Conservation (phyloP, 108 stramenopile species). For the Skeletonema menzelii region DNA sequence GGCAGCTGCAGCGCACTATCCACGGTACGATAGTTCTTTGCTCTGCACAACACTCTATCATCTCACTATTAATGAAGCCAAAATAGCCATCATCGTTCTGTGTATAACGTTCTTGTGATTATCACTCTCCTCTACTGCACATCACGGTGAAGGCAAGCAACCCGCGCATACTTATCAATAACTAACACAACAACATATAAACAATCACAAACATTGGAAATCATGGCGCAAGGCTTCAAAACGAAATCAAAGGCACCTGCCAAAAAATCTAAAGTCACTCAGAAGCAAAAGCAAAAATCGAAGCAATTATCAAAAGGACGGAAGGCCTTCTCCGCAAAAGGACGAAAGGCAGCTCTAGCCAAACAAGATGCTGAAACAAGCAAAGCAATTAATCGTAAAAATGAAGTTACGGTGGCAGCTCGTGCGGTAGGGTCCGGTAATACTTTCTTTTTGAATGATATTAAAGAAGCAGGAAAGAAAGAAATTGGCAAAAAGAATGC, state of each 20-base stretch:
- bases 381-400: conserved; percentile 80
- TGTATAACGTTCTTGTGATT: too few relatives aligned
- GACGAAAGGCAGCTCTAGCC: conserved; percentile 45
- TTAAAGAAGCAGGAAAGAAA: conserved; percentile 65
- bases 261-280: conserved; percentile 29
- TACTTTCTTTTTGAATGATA: conserved; percentile 72
- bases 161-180: too few relatives aligned
- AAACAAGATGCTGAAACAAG: conserved; percentile 55
- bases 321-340: conserved; percentile 57
- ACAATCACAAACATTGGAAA: neutral
- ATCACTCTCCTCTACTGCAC: too few relatives aligned
- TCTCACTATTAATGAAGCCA: too few relatives aligned
- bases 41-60: too few relatives aligned
- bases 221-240: conserved; percentile 49
- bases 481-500: conserved; percentile 49
- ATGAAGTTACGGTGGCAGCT: conserved; percentile 75
- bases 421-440: conserved; percentile 65
- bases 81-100: too few relatives aligned
- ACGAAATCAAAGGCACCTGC: conserved; percentile 37
- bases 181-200: too few relatives aligned
- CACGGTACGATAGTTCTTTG: too few relatives aligned
- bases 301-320: conserved; percentile 47
- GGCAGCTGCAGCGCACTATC: too few relatives aligned
- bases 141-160: too few relatives aligned
- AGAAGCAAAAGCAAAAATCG: conserved; percentile 28